Evolutionary conservation across 768 basidiomycete species (phyloP).

Genomic region (Crepidotus variabilis): DNA sequence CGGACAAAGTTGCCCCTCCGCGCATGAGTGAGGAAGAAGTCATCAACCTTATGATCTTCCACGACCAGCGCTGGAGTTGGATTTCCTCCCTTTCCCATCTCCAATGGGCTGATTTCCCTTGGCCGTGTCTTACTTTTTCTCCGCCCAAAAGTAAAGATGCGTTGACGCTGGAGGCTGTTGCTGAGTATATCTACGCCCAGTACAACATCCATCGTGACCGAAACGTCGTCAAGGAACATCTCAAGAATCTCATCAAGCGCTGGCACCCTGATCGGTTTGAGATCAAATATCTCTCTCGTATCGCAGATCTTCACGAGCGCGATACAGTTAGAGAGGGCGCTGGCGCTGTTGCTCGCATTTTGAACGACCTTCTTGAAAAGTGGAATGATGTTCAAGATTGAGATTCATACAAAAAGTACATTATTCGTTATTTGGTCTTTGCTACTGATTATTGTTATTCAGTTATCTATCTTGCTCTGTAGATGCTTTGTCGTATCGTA

Average conservation of each 20-base stretch:
- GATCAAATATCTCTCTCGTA: constrained; percentile 60
- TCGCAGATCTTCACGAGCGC: constrained; percentile 51
- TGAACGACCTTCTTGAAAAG: constrained; percentile 66
- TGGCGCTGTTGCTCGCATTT: constrained; percentile 62
- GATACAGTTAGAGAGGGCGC: constrained; percentile 71
- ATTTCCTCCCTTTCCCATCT: constrained; percentile 35
- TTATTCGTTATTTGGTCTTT: not conserved
- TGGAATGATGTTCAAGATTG: constrained; percentile 25
- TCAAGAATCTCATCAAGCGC: constrained; percentile 68
- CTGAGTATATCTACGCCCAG: constrained; percentile 58
- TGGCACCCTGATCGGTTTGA: constrained; percentile 89
- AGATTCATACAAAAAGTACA: not conserved
- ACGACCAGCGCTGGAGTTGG: constrained; percentile 60
- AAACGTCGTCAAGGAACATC: constrained; percentile 59
- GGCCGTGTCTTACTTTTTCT: constrained; percentile 59
- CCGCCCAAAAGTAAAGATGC: constrained; percentile 44
- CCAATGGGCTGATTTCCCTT: constrained; percentile 68
- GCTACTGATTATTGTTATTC: not conserved
- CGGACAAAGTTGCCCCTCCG: constrained; percentile 51
- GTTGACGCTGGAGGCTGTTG: constrained; percentile 50
- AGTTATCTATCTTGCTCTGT: not conserved
- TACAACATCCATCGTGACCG: constrained; percentile 48
- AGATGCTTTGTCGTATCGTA: not conserved
- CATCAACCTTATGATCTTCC: constrained; percentile 49
- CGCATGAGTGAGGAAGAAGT: constrained; percentile 57